Evolutionary conservation across 768 basidiomycete species (phyloP).

Genomic region (Lentinula sp.): DNA sequence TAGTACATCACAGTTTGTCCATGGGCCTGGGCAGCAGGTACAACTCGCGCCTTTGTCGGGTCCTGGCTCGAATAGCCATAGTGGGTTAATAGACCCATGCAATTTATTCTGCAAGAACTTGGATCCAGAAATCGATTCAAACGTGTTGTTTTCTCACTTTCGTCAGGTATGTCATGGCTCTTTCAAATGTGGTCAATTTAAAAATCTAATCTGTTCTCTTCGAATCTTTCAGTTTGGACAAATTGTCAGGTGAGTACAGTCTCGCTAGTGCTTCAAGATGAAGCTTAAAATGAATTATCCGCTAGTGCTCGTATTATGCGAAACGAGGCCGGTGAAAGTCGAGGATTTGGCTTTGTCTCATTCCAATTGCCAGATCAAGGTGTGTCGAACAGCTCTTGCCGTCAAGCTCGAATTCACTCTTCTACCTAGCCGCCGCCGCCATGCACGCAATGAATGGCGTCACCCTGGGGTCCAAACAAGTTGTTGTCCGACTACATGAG

Average conservation of each 20-base stretch:
- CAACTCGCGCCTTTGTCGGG: conserved; percentile 71
- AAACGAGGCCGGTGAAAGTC: conserved; percentile 72
- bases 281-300: background rate
- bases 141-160: conserved; percentile 79
- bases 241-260: conserved; percentile 66
- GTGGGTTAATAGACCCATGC: conserved; percentile 86
- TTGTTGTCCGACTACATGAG: conserved; percentile 86
- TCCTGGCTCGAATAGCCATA: conserved; percentile 78
- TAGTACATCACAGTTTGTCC: conserved; percentile 44
- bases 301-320: conserved; percentile 87
- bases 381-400: conserved; percentile 16
- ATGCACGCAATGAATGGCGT: conserved; percentile 78
- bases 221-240: conserved; percentile 59
- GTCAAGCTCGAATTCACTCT: background rate
- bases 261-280: background rate
- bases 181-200: background rate
- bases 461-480: conserved; percentile 63
- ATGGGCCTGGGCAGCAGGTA: conserved; percentile 88
- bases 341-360: conserved; percentile 90
- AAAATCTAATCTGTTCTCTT: conserved; percentile 11
- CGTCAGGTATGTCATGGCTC: conserved; percentile 47
- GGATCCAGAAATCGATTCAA: conserved; percentile 80
- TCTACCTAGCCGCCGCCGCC: conserved; percentile 54
- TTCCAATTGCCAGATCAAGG: conserved; percentile 83
- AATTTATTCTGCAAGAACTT: conserved; percentile 90